A percentile compares a stretch with the other conserved stretches of the same genome.
These are phyloP conservation scores for Xanthoceras sorbifolium DNA, from an alignment of 345 rosid species.

Conservation along the genomic window DNA sequence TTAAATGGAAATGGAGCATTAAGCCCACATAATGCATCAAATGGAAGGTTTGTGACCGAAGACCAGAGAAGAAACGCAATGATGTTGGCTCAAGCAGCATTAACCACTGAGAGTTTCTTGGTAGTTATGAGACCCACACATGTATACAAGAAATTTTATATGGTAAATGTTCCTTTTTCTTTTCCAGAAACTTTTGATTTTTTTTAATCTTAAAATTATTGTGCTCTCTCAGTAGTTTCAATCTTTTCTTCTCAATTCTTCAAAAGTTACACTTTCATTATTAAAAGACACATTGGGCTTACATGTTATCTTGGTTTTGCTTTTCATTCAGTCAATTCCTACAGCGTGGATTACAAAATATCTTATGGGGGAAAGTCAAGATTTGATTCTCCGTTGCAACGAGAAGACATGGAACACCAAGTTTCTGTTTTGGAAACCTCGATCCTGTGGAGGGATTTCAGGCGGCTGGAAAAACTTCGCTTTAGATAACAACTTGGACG, in stretches of 20 bases:
- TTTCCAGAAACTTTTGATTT: neutral
- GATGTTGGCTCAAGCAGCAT: conserved; percentile 33
- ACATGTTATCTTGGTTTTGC: neutral
- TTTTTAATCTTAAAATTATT: conserved; percentile 1
- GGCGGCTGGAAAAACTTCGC: conserved; percentile 58
- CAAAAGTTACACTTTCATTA: neutral
- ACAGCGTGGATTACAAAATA: conserved; percentile 34
- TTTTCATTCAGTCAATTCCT: conserved; percentile 40
- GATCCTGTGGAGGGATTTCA: conserved; percentile 40
- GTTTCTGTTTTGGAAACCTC: conserved; percentile 21
- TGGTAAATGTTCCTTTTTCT: conserved; percentile 33
- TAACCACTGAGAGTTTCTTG: conserved; percentile 31
- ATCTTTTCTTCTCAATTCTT: neutral
- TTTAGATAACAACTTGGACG: conserved; percentile 43
- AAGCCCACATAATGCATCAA: conserved; percentile 25
- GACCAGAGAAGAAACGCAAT: conserved; percentile 31
- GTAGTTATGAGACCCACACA: conserved; percentile 43
- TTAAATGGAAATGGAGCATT: neutral
- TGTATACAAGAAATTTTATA: conserved; percentile 33
- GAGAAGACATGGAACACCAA: conserved; percentile 39
- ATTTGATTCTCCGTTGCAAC: conserved; percentile 34
- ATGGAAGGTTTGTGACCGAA: conserved; percentile 39
- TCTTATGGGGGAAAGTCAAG: conserved; percentile 32
- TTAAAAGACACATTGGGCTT: neutral
- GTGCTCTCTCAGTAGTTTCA: neutral